These are phyloP conservation scores for Myxozyma monticola DNA, from an alignment of 805 yeast species.

Conservation along the genomic window DNA sequence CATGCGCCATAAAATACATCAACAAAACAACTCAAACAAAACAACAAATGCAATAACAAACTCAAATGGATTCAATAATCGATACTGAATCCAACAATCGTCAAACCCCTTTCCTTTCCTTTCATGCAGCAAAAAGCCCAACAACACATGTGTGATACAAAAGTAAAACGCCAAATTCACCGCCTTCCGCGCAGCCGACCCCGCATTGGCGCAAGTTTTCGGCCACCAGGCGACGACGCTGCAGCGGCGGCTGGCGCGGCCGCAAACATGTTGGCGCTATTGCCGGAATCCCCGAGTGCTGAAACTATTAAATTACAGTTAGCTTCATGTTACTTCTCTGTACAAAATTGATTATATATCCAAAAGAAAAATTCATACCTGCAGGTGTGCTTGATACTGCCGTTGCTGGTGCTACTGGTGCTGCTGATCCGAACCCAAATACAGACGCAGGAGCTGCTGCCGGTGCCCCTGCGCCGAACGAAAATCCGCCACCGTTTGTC, in stretches of 20 bases:
- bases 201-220: slow-evolving; percentile 28
- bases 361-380: background rate
- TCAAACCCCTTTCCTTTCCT: background rate
- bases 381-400: slow-evolving; percentile 5
- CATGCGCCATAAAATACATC: background rate
- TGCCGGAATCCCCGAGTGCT: background rate
- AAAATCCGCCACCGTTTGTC: background rate
- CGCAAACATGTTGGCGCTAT: slow-evolving; percentile 20
- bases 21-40: background rate
- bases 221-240: slow-evolving; percentile 19
- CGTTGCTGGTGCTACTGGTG: slow-evolving; percentile 11
- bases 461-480: slow-evolving; percentile 10
- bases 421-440: slow-evolving; percentile 25
- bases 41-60: background rate
- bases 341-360: background rate
- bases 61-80: too few relatives aligned
- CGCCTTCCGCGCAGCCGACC: slow-evolving; percentile 4
- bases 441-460: slow-evolving; percentile 21
- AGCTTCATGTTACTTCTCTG: background rate
- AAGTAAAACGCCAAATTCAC: too few relatives aligned
- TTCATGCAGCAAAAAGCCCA: background rate
- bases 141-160: too few relatives aligned
- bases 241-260: slow-evolving; percentile 15
- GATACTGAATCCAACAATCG: too few relatives aligned
- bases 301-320: background rate